Conservation (phyloP, 345 rosid genomes). For the Eucalyptus coolabah region DNA sequence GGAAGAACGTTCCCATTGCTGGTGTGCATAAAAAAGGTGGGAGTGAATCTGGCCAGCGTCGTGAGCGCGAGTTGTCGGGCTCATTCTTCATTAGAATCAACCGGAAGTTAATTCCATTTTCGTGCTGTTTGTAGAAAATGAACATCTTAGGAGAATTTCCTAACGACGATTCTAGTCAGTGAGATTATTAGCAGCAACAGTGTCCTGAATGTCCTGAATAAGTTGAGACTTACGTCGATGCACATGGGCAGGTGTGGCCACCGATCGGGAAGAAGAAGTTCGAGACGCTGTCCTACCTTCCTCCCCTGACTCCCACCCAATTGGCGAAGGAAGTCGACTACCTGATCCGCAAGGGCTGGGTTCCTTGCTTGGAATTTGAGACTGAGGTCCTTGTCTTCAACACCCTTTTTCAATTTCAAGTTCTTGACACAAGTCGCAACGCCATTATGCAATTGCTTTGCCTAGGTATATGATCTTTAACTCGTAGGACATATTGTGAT, state of each 20-base stretch:
- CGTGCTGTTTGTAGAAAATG: neutral
- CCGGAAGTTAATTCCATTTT: neutral
- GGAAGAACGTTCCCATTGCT: neutral
- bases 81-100: neutral
- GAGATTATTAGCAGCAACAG: neutral
- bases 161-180: neutral
- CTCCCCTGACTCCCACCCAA: conserved; percentile 6
- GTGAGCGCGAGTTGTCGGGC: neutral
- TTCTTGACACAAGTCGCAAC: neutral
- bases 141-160: neutral
- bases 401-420: neutral
- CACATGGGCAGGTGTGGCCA: conserved; percentile 4
- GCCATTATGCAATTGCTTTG: neutral
- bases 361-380: conserved; percentile 22
- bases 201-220: neutral
- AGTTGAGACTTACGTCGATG: neutral
- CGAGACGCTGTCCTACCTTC: conserved; percentile 50
- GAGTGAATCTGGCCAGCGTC: neutral
- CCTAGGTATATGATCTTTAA: neutral
- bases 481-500: neutral
- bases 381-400: neutral
- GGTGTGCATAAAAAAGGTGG: neutral
- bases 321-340: neutral
- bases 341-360: conserved; percentile 3
- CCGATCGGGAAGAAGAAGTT: conserved; percentile 20